Base-by-base conservation (phyloP, 2,329 filamentous ascomycete species). In the Beauveria sp. region DNA sequence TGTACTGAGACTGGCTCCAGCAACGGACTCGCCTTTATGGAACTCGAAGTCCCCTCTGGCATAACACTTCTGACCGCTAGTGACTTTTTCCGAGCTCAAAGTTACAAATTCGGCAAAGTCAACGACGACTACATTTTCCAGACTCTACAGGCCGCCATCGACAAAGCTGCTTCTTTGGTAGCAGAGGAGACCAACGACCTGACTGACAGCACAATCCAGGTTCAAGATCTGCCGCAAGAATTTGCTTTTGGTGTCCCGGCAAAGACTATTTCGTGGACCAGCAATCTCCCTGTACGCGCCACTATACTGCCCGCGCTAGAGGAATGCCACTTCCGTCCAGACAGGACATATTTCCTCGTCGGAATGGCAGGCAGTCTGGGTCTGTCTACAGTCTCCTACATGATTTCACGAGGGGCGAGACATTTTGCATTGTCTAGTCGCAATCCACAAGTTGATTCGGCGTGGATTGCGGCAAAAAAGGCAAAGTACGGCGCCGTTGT, bases 361-460 rank as follows among this genome's bases (percentile, higher is more conserved):
- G 74, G 74, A 0, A 61, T 75, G 26, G 64, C 72, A 0, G 68
- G 72, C 5, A 71, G 67, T 2, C 28, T 76, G 22, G 76, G 75
- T 6, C 65, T 68, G 9, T 76, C 75, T 0, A 65, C 77, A 2
- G 71, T 67, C 50, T 63, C 71, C 10, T 77, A 70, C 69, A 77
- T 76, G 75, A 64, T 71, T 7, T 57, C 64, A 0, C 65, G 67
- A 12, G 76, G 76, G 2, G 75, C 74, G 2, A 67, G 68, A 43
- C 49, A 73, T 60, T 40, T 78, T 4, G 72, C 69, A 16, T 52
- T 80, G 1, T 70, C 73, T 1, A 76, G 74, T 60, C 71, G 77
- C 9, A 72, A 69, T 38, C 71, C 75, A 2, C 67, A 71, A 1
- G 63, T 74, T 8, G 62, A 71, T 22, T 43, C 65, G 14, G 14